phyloP scores from a whole-genome alignment of 2,329 filamentous ascomycete genomes.

The Trichoderma sp. region DNA sequence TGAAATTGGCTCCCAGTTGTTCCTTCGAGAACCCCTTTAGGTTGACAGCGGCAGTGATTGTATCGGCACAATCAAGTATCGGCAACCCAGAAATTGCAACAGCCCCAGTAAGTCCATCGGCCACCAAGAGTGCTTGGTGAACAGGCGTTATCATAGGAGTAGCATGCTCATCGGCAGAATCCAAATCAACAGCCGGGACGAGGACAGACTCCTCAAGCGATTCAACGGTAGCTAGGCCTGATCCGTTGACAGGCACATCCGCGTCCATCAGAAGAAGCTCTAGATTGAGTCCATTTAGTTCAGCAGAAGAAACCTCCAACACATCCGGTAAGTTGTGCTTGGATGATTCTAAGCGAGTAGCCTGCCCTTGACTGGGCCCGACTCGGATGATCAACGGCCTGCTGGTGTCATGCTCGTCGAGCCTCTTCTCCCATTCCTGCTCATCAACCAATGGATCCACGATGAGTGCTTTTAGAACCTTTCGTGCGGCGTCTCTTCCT shows the following conservation, averaged over 20 bases:
- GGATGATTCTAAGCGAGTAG: conserved; percentile 30
- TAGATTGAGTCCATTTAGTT: conserved; percentile 58
- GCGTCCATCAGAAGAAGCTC: conserved; percentile 60
- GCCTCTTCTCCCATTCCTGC: conserved; percentile 63
- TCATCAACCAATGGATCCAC: conserved; percentile 65
- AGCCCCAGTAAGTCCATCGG: conserved; percentile 68
- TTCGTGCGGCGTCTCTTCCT: conserved; percentile 52
- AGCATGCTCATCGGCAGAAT: conserved; percentile 60
- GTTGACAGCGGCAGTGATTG: conserved; percentile 57
- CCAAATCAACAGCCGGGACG: conserved; percentile 72
- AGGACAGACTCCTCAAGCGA: conserved; percentile 63
- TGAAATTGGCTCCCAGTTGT: conserved; percentile 43
- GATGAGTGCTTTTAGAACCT: conserved; percentile 65
- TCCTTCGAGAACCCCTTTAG: conserved; percentile 45
- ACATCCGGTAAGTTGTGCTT: conserved; percentile 48
- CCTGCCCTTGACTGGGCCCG: conserved; percentile 30
- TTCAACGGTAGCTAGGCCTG: conserved; percentile 37
- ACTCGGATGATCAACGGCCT: conserved; percentile 64
- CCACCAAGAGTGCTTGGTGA: conserved; percentile 74
- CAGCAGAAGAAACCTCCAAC: conserved; percentile 60
- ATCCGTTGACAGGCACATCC: conserved; percentile 37
- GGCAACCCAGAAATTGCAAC: conserved; percentile 49
- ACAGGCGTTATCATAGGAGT: conserved; percentile 76
- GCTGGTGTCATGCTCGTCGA: conserved; percentile 50
- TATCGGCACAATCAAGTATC: conserved; percentile 37